These are phyloP conservation scores for Arthrobotrys entomopaga DNA, from an alignment of 2,329 filamentous ascomycete genomes.

Conservation along the genomic window DNA sequence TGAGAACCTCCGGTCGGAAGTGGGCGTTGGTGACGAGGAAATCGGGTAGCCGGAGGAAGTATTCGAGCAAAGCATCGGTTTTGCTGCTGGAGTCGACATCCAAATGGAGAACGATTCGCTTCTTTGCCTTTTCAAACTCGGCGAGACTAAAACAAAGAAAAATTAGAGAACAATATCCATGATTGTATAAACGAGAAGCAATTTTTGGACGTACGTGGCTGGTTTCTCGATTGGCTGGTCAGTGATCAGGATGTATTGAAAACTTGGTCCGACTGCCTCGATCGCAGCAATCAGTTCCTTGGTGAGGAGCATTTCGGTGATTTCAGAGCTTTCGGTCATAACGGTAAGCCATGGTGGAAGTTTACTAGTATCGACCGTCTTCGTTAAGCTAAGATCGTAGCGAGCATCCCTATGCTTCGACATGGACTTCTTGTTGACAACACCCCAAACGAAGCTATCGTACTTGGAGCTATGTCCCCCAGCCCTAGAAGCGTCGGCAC, in stretches of 20 bases:
- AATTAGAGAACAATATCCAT: slow-evolving; percentile 62
- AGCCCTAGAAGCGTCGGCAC: slow-evolving; percentile 79
- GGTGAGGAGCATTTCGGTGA: slow-evolving; percentile 86
- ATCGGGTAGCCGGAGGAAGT: slow-evolving; percentile 87
- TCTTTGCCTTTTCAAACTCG: slow-evolving; percentile 47
- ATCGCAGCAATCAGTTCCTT: slow-evolving; percentile 77
- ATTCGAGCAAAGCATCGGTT: slow-evolving; percentile 79
- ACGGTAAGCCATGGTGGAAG: slow-evolving; percentile 89
- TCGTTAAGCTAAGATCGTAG: slow-evolving; percentile 92
- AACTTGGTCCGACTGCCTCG: slow-evolving; percentile 76
- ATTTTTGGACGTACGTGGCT: slow-evolving; percentile 70
- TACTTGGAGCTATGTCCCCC: slow-evolving; percentile 71
- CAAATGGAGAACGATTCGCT: slow-evolving; percentile 48
- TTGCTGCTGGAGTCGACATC: slow-evolving; percentile 59
- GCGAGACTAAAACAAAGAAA: slow-evolving; percentile 64
- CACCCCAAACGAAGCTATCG: slow-evolving; percentile 91
- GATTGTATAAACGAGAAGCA: slow-evolving; percentile 53
- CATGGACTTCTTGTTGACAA: slow-evolving; percentile 97
- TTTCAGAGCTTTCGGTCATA: slow-evolving; percentile 96
- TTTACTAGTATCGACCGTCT: slow-evolving; percentile 91
- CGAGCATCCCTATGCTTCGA: slow-evolving; percentile 87
- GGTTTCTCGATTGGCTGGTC: slow-evolving; percentile 92
- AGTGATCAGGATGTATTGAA: slow-evolving; percentile 87
- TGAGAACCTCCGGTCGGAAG: slow-evolving; percentile 89
- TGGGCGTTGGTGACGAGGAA: slow-evolving; percentile 78